Base-by-base conservation (phyloP, 352 stramenopile species). In the Pythium sukuiense region DNA sequence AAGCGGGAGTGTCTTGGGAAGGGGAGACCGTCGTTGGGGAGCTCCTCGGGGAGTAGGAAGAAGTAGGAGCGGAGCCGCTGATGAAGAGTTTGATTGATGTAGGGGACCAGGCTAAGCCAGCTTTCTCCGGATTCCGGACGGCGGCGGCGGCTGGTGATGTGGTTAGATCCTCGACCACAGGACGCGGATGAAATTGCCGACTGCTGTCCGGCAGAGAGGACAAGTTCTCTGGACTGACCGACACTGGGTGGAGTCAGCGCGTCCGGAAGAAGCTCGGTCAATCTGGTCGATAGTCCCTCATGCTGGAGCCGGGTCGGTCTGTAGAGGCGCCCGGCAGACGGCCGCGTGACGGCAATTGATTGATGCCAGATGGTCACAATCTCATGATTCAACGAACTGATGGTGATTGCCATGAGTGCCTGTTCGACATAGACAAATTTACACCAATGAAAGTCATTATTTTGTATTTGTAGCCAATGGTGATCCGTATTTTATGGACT, bases 171-270 rank as follows among this genome's bases (percentile, higher is more conserved):
- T 26, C 6, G 45, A 52, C 45, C 45, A 52, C 45, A 52, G 45
- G 20, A 30, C 45, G 45, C 45, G n/a, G 18, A 55, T 57, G 53
- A 67, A 67, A 67, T 57, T 67, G 43, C 41, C 20, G 61, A 67
- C 61, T 67, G 61, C 32, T 67, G 61, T 50, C n/a, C 46, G 29
- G 35, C 12, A 59, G 24, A 59, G 37, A 39, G 49, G 32, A 14
- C n/a, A 14, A 13, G 24, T n/a, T 50, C 30, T 13, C 27, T 52
- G 45, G 45, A 52, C 45, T 14, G 20, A 29, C 20, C 45, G 45
- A 2, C 45, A 52, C 45, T 30, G 45, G 12, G 30, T 52, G 45
- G 45, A 52, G 45, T 52, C 45, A 52, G 45, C 45, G 45, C 26
- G 41, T 8, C 7, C n/a, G 9, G 45, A 20, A 52, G 45, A 52